Conservation (phyloP, 106 monocot genomes). For the Dendrobium chrysotoxum region DNA sequence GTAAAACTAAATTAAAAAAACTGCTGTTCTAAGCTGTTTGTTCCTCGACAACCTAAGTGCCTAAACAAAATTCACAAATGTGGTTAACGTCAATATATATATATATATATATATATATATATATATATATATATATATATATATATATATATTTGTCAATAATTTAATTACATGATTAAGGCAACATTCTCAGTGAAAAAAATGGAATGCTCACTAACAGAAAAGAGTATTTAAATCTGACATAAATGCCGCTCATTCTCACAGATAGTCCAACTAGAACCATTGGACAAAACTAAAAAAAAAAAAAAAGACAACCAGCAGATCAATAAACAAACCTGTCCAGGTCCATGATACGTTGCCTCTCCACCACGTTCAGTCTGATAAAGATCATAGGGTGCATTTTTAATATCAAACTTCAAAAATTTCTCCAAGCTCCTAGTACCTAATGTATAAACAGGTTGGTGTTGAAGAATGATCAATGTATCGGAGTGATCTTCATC, state of each 20-base stretch:
- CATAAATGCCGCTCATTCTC: background rate
- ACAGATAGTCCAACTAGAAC: background rate
- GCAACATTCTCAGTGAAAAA: background rate
- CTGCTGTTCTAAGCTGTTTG: background rate
- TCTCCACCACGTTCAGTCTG: constrained; percentile 91
- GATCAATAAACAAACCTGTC: constrained; percentile 48
- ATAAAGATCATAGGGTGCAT: constrained; percentile 68
- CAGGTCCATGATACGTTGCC: constrained; percentile 95
- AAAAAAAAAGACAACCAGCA: background rate
- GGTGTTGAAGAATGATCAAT: constrained; percentile 74
- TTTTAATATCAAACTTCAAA: constrained; percentile 60
- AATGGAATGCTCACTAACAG: background rate
- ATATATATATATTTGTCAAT: too few relatives aligned
- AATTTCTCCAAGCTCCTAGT: constrained; percentile 52
- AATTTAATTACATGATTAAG: background rate
- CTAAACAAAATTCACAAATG: background rate
- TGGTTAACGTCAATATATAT: too few relatives aligned
- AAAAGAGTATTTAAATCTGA: background rate
- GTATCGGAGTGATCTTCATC: constrained; percentile 68
- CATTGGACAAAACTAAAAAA: background rate
- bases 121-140: too few relatives aligned
- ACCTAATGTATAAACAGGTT: constrained; percentile 84
- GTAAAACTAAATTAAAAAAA: background rate
- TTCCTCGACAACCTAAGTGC: background rate
- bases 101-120: too few relatives aligned